These are phyloP conservation scores for Lactarius deliciosus DNA, from an alignment of 768 basidiomycete genomes.

Conservation along the genomic window DNA sequence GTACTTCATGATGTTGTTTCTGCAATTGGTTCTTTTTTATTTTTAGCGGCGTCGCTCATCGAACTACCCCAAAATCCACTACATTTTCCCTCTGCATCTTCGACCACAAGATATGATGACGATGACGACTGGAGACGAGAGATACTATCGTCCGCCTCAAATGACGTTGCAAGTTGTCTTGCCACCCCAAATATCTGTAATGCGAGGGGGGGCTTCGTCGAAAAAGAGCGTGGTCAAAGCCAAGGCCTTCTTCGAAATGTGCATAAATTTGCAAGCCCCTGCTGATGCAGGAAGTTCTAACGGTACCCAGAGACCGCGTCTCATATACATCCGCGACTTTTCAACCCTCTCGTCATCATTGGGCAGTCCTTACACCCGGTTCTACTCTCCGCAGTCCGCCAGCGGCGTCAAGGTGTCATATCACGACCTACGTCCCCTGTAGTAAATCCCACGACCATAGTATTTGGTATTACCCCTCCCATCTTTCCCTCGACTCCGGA, in stretches of 20 bases:
- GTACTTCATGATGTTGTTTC: background rate
- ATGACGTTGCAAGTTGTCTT: constrained; percentile 50
- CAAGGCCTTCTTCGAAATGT: constrained; percentile 72
- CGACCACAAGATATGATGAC: constrained; percentile 38
- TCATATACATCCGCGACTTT: constrained; percentile 85
- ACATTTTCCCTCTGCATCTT: constrained; percentile 50
- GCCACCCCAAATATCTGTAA: constrained; percentile 34
- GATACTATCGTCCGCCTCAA: constrained; percentile 40
- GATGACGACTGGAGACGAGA: constrained; percentile 43
- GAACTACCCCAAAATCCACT: constrained; percentile 74
- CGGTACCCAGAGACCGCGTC: constrained; percentile 51
- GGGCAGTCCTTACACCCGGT: constrained; percentile 79
- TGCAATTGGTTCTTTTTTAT: background rate
- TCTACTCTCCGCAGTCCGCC: constrained; percentile 73
- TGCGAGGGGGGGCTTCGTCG: constrained; percentile 7
- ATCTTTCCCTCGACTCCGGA: constrained; percentile 49
- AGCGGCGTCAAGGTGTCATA: constrained; percentile 66
- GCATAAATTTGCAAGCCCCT: constrained; percentile 58
- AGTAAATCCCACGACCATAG: constrained; percentile 70
- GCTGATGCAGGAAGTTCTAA: constrained; percentile 29
- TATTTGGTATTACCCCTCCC: constrained; percentile 85
- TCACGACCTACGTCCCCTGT: constrained; percentile 60
- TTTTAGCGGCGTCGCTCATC: constrained; percentile 63
- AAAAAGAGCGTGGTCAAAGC: constrained; percentile 41
- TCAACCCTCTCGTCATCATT: constrained; percentile 69